These are phyloP conservation scores for Bipolaris sorokiniana DNA, from an alignment of 2,329 filamentous ascomycete genomes.

Conservation along the genomic window DNA sequence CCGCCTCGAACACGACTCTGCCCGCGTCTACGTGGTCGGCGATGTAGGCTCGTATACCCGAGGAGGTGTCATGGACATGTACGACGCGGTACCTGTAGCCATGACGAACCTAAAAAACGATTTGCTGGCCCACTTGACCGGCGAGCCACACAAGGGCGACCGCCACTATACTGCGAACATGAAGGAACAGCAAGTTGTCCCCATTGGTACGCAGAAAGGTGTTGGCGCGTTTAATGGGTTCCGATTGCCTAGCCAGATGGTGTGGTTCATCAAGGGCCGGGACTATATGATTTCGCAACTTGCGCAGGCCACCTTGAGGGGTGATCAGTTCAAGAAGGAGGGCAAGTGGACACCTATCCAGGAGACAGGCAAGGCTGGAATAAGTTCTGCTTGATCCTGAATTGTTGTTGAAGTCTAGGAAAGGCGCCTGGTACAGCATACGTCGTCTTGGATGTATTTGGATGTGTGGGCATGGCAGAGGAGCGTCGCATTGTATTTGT, in stretches of 20 bases:
- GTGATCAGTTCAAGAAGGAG: constrained; percentile 45
- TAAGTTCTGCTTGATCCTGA: constrained; percentile 23
- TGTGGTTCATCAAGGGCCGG: constrained; percentile 53
- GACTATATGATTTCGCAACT: constrained; percentile 48
- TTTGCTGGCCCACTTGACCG: constrained; percentile 45
- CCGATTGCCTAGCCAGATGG: constrained; percentile 49
- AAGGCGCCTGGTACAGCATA: neutral
- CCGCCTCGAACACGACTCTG: constrained; percentile 53
- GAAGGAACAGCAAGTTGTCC: constrained; percentile 45
- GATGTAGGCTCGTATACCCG: constrained; percentile 56
- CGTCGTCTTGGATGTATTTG: neutral
- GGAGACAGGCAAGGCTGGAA: constrained; percentile 28
- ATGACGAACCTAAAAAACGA: constrained; percentile 57
- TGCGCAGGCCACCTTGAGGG: constrained; percentile 36
- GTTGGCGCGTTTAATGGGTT: constrained; percentile 48
- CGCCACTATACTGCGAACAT: constrained; percentile 40
- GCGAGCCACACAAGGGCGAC: constrained; percentile 36
- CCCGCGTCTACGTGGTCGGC: constrained; percentile 57
- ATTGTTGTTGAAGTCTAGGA: neutral
- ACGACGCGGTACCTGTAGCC: constrained; percentile 51
- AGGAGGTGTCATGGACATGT: constrained; percentile 54
- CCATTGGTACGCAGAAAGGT: constrained; percentile 47
- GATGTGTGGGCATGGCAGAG: neutral
- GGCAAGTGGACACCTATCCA: constrained; percentile 43
- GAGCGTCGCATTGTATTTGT: constrained; percentile 4